phyloP scores from a whole-genome alignment of 2,329 filamentous ascomycete species.

The Helicocarpus griseus region DNA sequence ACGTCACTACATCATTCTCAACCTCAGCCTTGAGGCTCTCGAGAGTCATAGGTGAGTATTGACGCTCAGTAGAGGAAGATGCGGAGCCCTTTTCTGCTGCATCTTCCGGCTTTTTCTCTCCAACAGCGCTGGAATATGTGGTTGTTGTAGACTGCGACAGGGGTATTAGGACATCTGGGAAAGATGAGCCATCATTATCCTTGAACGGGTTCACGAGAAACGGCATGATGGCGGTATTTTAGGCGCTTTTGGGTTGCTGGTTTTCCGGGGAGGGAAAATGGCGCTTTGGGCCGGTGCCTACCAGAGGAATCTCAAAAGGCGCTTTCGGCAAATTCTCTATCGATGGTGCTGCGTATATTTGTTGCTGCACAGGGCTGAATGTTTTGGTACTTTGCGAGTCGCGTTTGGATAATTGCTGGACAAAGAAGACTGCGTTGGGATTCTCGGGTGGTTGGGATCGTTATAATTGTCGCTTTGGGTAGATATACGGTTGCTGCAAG shows the following conservation, averaged over 20 bases:
- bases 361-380: neutral
- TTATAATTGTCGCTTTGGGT: neutral
- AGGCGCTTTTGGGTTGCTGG: neutral
- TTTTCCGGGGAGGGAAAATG: neutral
- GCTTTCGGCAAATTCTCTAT: neutral
- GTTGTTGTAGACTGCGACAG: constrained; percentile 24
- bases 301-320: neutral
- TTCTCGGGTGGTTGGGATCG: neutral
- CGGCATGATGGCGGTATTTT: constrained; percentile 5
- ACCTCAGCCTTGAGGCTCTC: constrained; percentile 61
- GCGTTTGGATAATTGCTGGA: neutral
- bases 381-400: neutral
- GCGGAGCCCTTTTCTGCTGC: constrained; percentile 30
- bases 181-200: constrained; percentile 37
- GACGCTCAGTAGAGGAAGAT: constrained; percentile 17
- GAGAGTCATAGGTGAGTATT: constrained; percentile 50
- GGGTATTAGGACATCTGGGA: constrained; percentile 38
- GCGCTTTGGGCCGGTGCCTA: neutral
- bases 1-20: constrained; percentile 46
- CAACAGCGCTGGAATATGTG: constrained; percentile 27
- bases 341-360: neutral
- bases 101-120: constrained; percentile 25
- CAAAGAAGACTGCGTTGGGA: neutral
- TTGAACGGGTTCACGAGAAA: constrained; percentile 36
- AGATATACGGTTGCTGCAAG: neutral